These are phyloP conservation scores for Chrysanthemum makinoi DNA, from an alignment of 129 eudicot species.

Conservation along the genomic window DNA sequence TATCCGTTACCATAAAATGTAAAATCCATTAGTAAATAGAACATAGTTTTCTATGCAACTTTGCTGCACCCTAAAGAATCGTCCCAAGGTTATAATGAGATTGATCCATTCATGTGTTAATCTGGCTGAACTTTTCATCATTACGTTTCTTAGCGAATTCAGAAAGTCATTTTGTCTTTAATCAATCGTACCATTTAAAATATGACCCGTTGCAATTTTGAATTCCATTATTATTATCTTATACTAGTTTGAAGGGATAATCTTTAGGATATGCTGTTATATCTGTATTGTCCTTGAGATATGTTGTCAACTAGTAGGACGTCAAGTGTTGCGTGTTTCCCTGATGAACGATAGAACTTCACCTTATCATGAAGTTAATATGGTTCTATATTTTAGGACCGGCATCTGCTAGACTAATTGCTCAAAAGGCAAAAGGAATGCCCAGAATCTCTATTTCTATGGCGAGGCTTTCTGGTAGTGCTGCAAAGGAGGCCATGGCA, in stretches of 20 bases:
- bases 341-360: background rate
- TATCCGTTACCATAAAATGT: background rate
- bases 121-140: no score
- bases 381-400: slow-evolving; percentile 43
- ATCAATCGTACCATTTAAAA: no score
- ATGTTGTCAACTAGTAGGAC: background rate
- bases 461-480: slow-evolving; percentile 47
- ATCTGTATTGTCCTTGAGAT: background rate
- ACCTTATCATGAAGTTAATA: slow-evolving; percentile 7
- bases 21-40: background rate
- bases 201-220: no score
- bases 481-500: slow-evolving; percentile 68
- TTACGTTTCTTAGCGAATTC: no score
- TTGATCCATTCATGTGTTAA: background rate
- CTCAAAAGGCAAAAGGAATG: slow-evolving; percentile 88
- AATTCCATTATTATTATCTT: no score
- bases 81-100: background rate
- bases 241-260: no score
- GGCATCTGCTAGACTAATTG: slow-evolving; percentile 63
- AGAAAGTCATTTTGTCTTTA: no score
- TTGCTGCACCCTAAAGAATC: slow-evolving; percentile 3
- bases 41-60: background rate
- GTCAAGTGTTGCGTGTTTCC: background rate
- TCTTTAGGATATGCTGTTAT: no score
- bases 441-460: slow-evolving; percentile 62